These are phyloP conservation scores for Yamadazyma phyllophila DNA, from an alignment of 805 yeast genomes.

Conservation along the genomic window DNA sequence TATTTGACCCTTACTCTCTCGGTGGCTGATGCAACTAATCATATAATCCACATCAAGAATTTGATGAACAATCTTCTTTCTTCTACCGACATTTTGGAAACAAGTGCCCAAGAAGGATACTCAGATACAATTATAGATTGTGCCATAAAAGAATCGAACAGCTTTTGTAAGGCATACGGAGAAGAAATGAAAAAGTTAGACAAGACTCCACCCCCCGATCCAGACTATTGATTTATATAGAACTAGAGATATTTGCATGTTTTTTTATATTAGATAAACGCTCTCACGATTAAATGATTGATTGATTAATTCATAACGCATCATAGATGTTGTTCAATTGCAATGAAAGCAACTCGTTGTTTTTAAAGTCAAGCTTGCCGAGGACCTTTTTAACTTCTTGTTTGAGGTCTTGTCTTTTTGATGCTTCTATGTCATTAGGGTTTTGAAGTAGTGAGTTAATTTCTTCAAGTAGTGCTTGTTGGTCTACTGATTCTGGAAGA, in stretches of 20 bases:
- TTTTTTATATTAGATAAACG: not conserved
- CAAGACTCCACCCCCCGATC: conserved; percentile 14
- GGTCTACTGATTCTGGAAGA: conserved; percentile 13
- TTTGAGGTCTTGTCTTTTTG: conserved; percentile 4
- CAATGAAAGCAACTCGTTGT: conserved; percentile 22
- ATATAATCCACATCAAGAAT: conserved; percentile 32
- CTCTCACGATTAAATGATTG: no score
- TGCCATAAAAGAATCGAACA: conserved; percentile 25
- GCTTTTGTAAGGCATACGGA: conserved; percentile 30
- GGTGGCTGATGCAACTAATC: conserved; percentile 36
- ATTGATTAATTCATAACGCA: not conserved
- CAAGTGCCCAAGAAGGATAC: conserved; percentile 11
- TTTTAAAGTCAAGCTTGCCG: conserved; percentile 13
- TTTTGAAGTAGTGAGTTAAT: conserved; percentile 5
- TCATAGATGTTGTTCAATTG: conserved; percentile 18
- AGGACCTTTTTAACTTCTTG: conserved; percentile 14
- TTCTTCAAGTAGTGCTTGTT: conserved; percentile 6
- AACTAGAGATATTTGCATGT: not conserved
- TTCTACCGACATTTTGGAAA: conserved; percentile 10
- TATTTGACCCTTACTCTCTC: conserved; percentile 34
- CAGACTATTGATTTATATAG: conserved; percentile 8
- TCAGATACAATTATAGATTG: conserved; percentile 28
- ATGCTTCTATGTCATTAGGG: not conserved
- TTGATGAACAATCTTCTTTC: conserved; percentile 21
- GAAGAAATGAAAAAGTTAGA: conserved; percentile 12